phyloP scores from a whole-genome alignment of 768 basidiomycete genomes.

The Leccinum boreale region DNA sequence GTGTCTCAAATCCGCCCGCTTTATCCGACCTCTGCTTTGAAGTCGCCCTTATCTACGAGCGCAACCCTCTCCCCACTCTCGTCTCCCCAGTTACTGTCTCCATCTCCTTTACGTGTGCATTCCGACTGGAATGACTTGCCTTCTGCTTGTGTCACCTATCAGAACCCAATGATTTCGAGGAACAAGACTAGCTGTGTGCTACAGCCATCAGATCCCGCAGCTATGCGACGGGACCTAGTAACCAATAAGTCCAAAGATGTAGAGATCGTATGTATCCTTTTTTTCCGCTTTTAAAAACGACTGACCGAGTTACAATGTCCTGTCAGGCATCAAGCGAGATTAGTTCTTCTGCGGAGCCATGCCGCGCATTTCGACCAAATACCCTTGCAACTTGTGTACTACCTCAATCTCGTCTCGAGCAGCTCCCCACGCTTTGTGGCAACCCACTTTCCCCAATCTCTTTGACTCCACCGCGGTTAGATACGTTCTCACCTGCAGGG shows the following conservation, averaged over 20 bases:
- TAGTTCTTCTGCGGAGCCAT: constrained; percentile 11
- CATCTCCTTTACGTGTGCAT: constrained; percentile 8
- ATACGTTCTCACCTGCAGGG: background rate
- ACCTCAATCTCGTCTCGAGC: background rate
- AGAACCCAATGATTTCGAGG: constrained; percentile 12
- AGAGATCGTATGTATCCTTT: constrained; percentile 26
- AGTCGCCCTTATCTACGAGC: constrained; percentile 4
- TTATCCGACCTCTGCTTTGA: background rate
- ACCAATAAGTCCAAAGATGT: constrained; percentile 23
- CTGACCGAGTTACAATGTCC: background rate
- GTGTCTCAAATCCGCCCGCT: background rate
- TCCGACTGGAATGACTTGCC: background rate
- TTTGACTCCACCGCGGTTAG: background rate
- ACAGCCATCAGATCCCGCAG: constrained; percentile 22
- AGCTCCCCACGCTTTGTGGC: background rate
- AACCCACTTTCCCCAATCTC: background rate
- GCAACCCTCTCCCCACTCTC: constrained; percentile 13
- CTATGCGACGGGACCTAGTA: constrained; percentile 17
- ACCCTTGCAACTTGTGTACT: background rate
- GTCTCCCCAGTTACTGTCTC: constrained; percentile 16
- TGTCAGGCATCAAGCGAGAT: constrained; percentile 27
- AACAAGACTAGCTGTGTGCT: constrained; percentile 9
- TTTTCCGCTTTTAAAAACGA: background rate
- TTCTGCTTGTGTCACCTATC: constrained; percentile 1
- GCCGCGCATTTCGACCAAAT: background rate